Conservation (phyloP, 2,329 filamentous ascomycete species). For the Alternaria brassicicola region DNA sequence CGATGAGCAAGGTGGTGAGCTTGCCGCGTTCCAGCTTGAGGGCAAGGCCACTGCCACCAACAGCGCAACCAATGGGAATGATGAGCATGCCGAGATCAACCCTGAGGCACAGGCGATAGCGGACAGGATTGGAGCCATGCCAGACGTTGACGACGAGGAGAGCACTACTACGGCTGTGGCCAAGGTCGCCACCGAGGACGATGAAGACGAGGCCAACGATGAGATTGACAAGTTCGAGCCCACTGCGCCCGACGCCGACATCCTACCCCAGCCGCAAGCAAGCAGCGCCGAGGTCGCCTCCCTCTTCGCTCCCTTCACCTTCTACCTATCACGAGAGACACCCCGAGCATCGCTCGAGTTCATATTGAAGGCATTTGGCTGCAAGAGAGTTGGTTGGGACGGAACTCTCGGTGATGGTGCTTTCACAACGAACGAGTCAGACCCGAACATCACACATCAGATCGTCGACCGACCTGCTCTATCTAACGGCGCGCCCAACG, state of each 20-base stretch:
- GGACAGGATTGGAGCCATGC: constrained; percentile 51
- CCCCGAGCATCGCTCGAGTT: constrained; percentile 91
- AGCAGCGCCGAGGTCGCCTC: constrained; percentile 70
- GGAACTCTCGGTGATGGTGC: constrained; percentile 86
- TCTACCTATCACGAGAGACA: constrained; percentile 93
- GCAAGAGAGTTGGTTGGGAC: constrained; percentile 96
- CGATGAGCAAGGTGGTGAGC: constrained; percentile 87
- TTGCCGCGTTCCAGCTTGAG: constrained; percentile 90
- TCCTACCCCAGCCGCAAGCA: constrained; percentile 77
- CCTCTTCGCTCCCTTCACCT: constrained; percentile 87
- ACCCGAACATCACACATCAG: constrained; percentile 92
- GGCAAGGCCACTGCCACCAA: constrained; percentile 63
- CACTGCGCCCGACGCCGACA: constrained; percentile 80
- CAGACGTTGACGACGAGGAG: constrained; percentile 47
- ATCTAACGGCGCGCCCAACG: constrained; percentile 50
- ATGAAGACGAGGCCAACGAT: constrained; percentile 46
- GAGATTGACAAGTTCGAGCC: constrained; percentile 91
- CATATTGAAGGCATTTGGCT: constrained; percentile 89
- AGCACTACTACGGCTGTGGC: constrained; percentile 36
- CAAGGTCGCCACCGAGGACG: constrained; percentile 22
- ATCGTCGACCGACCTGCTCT: constrained; percentile 88
- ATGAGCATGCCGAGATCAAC: constrained; percentile 36
- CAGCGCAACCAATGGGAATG: constrained; percentile 34
- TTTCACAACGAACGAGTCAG: constrained; percentile 86
- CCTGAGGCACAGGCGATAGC: constrained; percentile 57